Conservation (phyloP, 1,284 basidiomycete genomes). For the Tilletia setariae region DNA sequence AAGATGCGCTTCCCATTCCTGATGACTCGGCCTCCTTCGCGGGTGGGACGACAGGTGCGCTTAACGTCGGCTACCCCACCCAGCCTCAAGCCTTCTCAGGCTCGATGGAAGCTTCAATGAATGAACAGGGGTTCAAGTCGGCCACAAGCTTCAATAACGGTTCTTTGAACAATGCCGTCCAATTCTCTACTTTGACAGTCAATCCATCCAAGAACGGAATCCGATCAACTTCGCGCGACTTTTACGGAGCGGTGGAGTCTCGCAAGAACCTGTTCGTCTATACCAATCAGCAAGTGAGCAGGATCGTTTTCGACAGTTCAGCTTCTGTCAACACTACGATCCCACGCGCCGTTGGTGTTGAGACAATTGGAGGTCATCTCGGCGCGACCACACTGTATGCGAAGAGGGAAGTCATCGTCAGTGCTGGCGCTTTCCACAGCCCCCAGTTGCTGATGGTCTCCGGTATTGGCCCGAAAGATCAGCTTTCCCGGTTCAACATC, state of each 20-base stretch:
- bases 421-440: conserved; percentile 46
- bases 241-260: conserved; percentile 26
- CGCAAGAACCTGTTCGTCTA: conserved; percentile 46
- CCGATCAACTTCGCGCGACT: conserved; percentile 36
- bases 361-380: not conserved
- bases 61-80: conserved; percentile 38
- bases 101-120: conserved; percentile 29
- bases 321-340: too few relatives aligned
- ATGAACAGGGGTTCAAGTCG: conserved; percentile 28
- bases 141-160: conserved; percentile 34
- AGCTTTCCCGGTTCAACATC: conserved; percentile 30
- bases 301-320: conserved; percentile 51
- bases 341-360: conserved; percentile 28
- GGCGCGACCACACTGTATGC: conserved; percentile 28
- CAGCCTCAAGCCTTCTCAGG: conserved; percentile 36
- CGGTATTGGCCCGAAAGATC: conserved; percentile 35
- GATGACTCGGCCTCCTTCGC: conserved; percentile 31
- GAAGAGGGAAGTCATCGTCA: conserved; percentile 45
- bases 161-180: conserved; percentile 46
- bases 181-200: conserved; percentile 37
- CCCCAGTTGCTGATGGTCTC: conserved; percentile 50
- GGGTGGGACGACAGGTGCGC: too few relatives aligned
- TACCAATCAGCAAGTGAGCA: conserved; percentile 40
- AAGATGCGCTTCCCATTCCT: conserved; percentile 22
- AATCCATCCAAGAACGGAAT: conserved; percentile 24